phyloP scores from a whole-genome alignment of 163 green algal genomes.

The Scenedesmus sp. region DNA sequence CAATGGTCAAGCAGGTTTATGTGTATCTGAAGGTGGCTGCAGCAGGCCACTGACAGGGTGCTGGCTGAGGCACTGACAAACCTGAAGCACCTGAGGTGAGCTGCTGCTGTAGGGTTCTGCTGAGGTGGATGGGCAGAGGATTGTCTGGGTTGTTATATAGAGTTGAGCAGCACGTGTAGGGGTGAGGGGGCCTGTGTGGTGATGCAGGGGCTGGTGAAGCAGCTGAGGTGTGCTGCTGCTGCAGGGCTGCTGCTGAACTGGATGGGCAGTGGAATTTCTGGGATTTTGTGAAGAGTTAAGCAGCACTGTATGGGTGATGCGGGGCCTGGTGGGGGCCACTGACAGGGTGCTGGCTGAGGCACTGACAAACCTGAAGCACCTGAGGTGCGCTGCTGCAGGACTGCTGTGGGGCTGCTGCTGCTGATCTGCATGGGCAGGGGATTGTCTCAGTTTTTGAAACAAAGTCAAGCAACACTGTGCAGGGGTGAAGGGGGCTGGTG shows the following conservation, averaged over 20 bases:
- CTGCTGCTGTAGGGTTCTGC: no score
- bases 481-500: not conserved
- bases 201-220: no score
- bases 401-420: not conserved
- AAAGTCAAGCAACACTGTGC: not conserved
- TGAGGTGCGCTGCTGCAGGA: not conserved
- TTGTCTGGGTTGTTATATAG: not conserved
- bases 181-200: no score
- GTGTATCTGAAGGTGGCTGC: not conserved
- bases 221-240: not conserved
- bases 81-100: slow-evolving; percentile 5
- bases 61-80: slow-evolving; percentile 19
- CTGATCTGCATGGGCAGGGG: not conserved
- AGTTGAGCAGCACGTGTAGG: not conserved
- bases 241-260: not conserved
- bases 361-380: slow-evolving; percentile 12
- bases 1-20: not conserved
- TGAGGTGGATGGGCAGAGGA: not conserved
- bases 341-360: slow-evolving; percentile 42
- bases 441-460: no score
- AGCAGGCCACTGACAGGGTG: not conserved
- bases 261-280: not conserved
- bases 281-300: no score
- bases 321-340: slow-evolving; percentile 24
- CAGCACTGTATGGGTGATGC: not conserved